phyloP scores from a whole-genome alignment of 768 basidiomycete genomes.

The Suillus cothurnatus region DNA sequence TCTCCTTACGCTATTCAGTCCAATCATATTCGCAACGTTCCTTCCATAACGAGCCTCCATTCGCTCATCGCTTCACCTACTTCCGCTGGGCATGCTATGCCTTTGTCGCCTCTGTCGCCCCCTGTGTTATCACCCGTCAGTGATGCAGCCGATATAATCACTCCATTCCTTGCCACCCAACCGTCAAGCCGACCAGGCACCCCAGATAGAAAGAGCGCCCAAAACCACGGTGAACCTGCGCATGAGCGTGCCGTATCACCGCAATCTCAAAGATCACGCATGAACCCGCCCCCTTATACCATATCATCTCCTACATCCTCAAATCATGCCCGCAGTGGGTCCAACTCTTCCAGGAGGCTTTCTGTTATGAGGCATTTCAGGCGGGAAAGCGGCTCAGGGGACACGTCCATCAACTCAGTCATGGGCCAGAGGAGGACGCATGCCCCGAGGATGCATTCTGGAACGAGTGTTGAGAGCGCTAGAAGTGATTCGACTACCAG shows the following conservation, averaged over 20 bases:
- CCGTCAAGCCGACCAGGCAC: constrained; percentile 8
- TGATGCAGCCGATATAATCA: constrained; percentile 25
- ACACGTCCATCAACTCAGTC: constrained; percentile 14
- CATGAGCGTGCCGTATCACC: constrained; percentile 6
- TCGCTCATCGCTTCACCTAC: constrained; percentile 5
- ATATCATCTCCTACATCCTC: constrained; percentile 7
- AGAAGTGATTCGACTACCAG: neutral
- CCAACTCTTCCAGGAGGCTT: neutral
- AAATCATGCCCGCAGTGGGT: neutral
- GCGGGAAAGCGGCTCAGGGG: constrained; percentile 13
- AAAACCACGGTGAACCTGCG: constrained; percentile 9
- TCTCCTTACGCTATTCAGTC: neutral
- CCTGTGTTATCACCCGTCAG: constrained; percentile 4
- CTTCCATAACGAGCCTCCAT: constrained; percentile 17
- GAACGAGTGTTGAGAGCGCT: neutral
- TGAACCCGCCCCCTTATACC: constrained; percentile 33
- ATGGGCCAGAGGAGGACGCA: constrained; percentile 1
- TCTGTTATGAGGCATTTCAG: constrained; percentile 10
- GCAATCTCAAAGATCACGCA: constrained; percentile 15
- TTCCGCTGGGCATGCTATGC: neutral
- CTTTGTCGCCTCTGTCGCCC: neutral
- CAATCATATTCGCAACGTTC: constrained; percentile 9
- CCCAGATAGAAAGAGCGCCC: constrained; percentile 7
- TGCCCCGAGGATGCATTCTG: neutral
- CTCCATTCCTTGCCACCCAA: constrained; percentile 22